Conservation (phyloP, 768 basidiomycete genomes). For the Pleurotus citrinopileatus region DNA sequence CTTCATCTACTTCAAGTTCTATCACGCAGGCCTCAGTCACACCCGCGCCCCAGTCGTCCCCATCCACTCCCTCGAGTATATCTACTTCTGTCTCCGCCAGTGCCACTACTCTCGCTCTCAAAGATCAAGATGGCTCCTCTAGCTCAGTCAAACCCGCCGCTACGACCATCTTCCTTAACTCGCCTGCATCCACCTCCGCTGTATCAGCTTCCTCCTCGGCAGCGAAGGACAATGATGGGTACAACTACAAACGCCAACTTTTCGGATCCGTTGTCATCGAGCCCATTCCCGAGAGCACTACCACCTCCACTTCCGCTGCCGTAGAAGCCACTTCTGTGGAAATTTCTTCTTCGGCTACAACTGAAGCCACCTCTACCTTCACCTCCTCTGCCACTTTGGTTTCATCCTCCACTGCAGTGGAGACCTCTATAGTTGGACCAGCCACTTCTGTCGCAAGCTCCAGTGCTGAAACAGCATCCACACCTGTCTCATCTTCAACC, state of each 20-base stretch:
- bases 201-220: slow-evolving; percentile 1
- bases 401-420: slow-evolving; percentile 10
- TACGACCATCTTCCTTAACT: slow-evolving; percentile 12
- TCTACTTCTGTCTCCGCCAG: slow-evolving; percentile 7
- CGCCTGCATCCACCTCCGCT: slow-evolving; percentile 11
- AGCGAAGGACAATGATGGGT: slow-evolving; percentile 8
- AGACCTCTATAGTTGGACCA: slow-evolving; percentile 8
- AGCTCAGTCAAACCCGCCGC: background rate
- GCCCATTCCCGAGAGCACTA: slow-evolving; percentile 13
- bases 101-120: slow-evolving; percentile 1
- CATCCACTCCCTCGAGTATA: too few relatives aligned
- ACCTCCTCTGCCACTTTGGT: slow-evolving; percentile 6
- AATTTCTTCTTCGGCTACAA: slow-evolving; percentile 13
- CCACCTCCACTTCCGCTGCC: background rate
- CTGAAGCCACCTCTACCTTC: slow-evolving; percentile 5
- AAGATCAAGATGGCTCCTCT: background rate
- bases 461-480: too few relatives aligned
- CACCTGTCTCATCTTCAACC: slow-evolving; percentile 1
- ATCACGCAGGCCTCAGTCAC: background rate
- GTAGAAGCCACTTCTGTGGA: slow-evolving; percentile 11
- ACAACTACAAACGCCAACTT: slow-evolving; percentile 7
- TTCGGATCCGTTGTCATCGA: slow-evolving; percentile 6
- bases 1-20: background rate
- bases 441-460: too few relatives aligned
- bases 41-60: slow-evolving; percentile 7